Percentiles rank a stretch among this genome's conserved stretches.
Evolutionary conservation across 345 rosid genomes (phyloP).

Genomic region (Litchi chinensis): DNA sequence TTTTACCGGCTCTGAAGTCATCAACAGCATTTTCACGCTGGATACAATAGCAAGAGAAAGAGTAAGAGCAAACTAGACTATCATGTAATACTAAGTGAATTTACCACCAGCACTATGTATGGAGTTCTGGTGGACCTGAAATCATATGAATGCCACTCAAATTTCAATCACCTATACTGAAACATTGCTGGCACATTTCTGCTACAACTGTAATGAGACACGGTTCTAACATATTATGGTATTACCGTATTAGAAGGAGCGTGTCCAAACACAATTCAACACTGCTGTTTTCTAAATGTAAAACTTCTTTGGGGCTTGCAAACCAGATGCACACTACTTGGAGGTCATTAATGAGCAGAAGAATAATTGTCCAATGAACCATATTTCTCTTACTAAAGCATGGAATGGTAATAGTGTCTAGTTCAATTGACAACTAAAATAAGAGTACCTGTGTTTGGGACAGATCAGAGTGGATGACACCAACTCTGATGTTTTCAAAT

Average conservation of each 20-base stretch:
- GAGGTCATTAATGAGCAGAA: not conserved
- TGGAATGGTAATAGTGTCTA: not conserved
- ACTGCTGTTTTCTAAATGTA: not conserved
- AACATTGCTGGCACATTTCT: not conserved
- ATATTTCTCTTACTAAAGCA: not conserved
- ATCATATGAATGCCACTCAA: not conserved
- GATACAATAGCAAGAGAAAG: slow-evolving; percentile 19
- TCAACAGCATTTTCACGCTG: slow-evolving; percentile 87
- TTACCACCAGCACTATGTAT: not conserved
- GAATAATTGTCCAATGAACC: not conserved
- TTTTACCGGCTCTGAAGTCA: slow-evolving; percentile 80
- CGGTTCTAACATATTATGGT: not conserved
- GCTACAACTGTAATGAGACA: not conserved
- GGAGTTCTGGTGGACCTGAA: not conserved
- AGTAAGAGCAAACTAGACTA: not conserved
- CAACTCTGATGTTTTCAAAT: slow-evolving; percentile 72
- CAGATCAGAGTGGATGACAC: slow-evolving; percentile 84
- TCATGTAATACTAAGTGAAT: not conserved
- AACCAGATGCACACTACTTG: not conserved
- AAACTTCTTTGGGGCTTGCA: not conserved
- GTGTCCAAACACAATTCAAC: not conserved
- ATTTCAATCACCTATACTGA: not conserved
- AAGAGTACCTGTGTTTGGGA: slow-evolving; percentile 63
- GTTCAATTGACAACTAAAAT: slow-evolving; percentile 19
- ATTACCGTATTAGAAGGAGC: not conserved